Percentiles rank a stretch among this genome's conserved stretches.
phyloP scores from a whole-genome alignment of 441 rosid species.

The Gossypium gossypioides region DNA sequence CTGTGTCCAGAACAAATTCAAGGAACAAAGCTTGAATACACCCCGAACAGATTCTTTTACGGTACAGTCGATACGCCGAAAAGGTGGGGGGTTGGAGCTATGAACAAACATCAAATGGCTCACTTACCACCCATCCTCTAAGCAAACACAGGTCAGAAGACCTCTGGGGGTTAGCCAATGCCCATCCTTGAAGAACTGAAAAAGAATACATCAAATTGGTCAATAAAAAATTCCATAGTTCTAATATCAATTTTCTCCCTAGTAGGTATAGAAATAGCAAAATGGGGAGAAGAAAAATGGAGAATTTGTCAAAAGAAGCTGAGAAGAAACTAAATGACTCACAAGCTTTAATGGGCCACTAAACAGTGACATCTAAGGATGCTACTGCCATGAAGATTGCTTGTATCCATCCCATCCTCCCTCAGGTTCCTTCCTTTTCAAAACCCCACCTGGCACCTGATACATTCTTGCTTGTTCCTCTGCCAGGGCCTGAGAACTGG shows the following conservation, averaged over 20 bases:
- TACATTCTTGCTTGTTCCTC: conserved; percentile 56
- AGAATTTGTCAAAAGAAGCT: background rate
- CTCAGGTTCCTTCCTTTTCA: conserved; percentile 63
- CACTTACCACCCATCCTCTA: conserved; percentile 47
- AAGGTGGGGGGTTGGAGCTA: conserved; percentile 35
- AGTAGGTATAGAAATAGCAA: background rate
- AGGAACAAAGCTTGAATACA: conserved; percentile 24
- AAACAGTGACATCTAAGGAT: conserved; percentile 18
- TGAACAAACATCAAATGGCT: conserved; percentile 32
- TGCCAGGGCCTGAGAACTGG: conserved; percentile 29
- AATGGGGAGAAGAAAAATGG: background rate
- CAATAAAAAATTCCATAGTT: background rate
- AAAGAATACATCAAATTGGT: background rate
- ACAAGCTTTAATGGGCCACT: conserved; percentile 35
- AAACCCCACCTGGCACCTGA: conserved; percentile 41
- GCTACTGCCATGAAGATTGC: conserved; percentile 56
- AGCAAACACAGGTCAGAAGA: conserved; percentile 27
- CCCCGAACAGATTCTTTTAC: conserved; percentile 23
- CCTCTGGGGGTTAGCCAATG: conserved; percentile 26
- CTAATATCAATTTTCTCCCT: background rate
- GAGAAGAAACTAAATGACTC: conserved; percentile 20
- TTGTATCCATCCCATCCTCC: conserved; percentile 70
- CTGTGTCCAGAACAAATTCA: conserved; percentile 36
- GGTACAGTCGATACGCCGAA: conserved; percentile 23
- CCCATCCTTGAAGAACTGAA: conserved; percentile 30